Evolutionary conservation across 129 eudicot species (phyloP), one percentile per base, ranked within the genome.

Genomic region (Flaveria bidentis): DNA sequence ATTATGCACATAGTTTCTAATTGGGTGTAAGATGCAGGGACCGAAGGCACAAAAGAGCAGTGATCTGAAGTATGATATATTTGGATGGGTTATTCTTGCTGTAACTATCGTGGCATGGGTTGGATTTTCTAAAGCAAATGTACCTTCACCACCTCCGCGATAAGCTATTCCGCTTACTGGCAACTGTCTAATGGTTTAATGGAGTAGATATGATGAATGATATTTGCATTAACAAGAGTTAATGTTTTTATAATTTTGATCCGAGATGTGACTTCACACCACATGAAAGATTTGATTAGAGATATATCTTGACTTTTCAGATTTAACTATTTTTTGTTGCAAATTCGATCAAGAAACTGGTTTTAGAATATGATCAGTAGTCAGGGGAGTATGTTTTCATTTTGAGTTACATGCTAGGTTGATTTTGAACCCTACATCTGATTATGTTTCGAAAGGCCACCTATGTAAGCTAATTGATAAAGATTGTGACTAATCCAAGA

Each of bases 31-130:
- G 60, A 7, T 69, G 82, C 88, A 94, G 88, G 84, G 90, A 58
- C 67, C 85, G 3, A 91, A 88, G 78, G 77, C 86, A 47, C 86
- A 86, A 85, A 87, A 87, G 72, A 87, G 75, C 73, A 91, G 85
- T 64, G 97, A 94, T 86, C 86, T 94, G 44, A 87, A 84, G 73
- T 94, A 91, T 61, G 98, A 91, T 79, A 85, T 94, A 46, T 75
- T 84, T 67, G 98, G 98, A 73, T 91, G 97, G 98, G 82, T 91
- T 25, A 87, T 91, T 57, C 97, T 91, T 66, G 98, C 90, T 9
- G 93, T 86, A 69, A 91, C 89, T 36, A 74, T 94, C 51, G 90
- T 91, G 58, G 96, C 86, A 0, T 94, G 98, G 97, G 88, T 89
- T 53, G 96, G 97, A 51, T 87, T 88, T 72, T 85, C 98, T 8